Conservation (phyloP, 768 basidiomycete genomes). For the Termitomyces eurrhizus region DNA sequence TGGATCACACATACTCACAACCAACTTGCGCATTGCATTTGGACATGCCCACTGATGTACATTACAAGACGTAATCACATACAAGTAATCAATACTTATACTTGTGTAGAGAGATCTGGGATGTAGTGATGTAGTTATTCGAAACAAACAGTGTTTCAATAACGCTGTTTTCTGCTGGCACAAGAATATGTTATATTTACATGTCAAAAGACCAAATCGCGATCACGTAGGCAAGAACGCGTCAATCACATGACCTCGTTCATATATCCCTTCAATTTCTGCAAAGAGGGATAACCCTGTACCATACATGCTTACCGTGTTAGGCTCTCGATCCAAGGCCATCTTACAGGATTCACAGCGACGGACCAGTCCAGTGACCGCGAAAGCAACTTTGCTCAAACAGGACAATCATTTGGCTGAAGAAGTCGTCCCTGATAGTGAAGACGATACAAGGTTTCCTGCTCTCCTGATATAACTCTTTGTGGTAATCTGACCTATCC, state of each 20-base stretch:
- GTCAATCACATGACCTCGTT: slow-evolving; percentile 9
- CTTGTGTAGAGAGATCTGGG: not conserved
- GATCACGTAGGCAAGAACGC: slow-evolving; percentile 1
- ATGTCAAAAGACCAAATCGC: not conserved
- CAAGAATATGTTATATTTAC: too few species aligned
- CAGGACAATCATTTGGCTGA: slow-evolving; percentile 4
- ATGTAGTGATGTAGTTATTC: not conserved
- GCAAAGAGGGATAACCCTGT: too few species aligned
- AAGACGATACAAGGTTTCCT: slow-evolving; percentile 34
- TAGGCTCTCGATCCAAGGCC: not conserved
- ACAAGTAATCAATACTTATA: not conserved
- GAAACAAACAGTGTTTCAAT: not conserved
- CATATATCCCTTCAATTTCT: not conserved
- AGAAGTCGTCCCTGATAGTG: slow-evolving; percentile 45
- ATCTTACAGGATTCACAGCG: not conserved
- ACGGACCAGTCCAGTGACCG: not conserved
- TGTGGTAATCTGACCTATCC: not conserved
- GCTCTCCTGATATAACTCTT: not conserved
- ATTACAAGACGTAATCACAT: not conserved
- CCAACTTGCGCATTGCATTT: not conserved
- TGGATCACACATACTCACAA: slow-evolving; percentile 2
- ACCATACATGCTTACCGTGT: not conserved
- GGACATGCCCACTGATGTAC: slow-evolving; percentile 4
- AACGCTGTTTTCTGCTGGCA: too few species aligned
- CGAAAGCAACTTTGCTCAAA: slow-evolving; percentile 1